Evolutionary conservation across 768 basidiomycete species (phyloP), one percentile per base, ranked within the genome.

Genomic region (Serendipita sp.): DNA sequence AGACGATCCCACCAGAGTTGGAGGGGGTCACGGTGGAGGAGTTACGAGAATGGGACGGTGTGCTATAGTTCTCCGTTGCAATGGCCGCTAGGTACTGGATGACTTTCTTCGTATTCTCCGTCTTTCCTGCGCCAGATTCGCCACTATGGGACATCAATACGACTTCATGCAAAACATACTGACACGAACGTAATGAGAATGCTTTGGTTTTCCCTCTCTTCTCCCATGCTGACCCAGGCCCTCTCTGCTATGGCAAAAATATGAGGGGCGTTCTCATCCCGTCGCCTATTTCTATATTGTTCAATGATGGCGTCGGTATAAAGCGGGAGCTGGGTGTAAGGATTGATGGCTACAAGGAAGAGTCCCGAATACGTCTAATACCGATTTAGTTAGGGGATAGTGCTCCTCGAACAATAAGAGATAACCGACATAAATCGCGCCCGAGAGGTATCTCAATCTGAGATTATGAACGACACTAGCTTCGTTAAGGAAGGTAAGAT

Each of bases 381-480:
- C 31, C 14, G 30, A 34, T 30, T 26, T 31, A 33, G n/a, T 26
- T 58, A 31, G 30, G 53, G 3, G 17, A 30, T n/a, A 58, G 13
- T 58, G 30, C 30, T 13, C 38, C 7, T 13, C 53, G 9, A 11
- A 22, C 31, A 24, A 9, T 26, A 34, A 11, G 53, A 28, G 45
- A n/a, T 14, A 17, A 79, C 90, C 71, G 71, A 92, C 93, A 74
- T 95, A 95, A 68, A 97, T 96, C 61, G 88, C 84, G 42, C 88
- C 91, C 48, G 88, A 88, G 60, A 87, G 88, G 73, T 93, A 98
- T 73, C 96, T 80, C 68, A 90, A 75, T 64, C 92, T 82, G 30
- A 98, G 82, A 74, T 98, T 98, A 71, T 98, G 91, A n/a, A 98
- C 94, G 45, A 99, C 96, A 68, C 90, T 92, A 11, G 96, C 94